Conservation (phyloP, 2,329 filamentous ascomycete species). For the Colletotrichum filicis region DNA sequence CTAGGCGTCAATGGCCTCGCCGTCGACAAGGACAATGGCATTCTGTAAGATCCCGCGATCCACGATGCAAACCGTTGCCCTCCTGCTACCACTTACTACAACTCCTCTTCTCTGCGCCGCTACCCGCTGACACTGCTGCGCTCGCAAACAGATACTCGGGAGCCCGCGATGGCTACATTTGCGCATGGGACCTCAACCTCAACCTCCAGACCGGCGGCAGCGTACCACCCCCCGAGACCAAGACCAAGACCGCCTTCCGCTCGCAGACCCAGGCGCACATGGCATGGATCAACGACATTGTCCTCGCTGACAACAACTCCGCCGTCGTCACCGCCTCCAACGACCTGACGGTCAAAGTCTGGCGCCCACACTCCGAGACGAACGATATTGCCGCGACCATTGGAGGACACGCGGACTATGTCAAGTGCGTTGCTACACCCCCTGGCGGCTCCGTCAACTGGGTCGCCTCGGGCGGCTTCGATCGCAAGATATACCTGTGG, state of each 20-base stretch:
- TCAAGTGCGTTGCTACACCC: conserved; percentile 91
- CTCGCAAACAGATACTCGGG: conserved; percentile 81
- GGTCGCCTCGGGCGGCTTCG: conserved; percentile 94
- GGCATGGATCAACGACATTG: conserved; percentile 96
- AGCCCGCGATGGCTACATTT: conserved; percentile 93
- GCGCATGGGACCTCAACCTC: conserved; percentile 91
- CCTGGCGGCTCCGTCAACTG: conserved; percentile 72
- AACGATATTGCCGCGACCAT: conserved; percentile 78
- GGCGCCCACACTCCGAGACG: conserved; percentile 75
- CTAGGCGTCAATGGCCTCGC: conserved; percentile 95
- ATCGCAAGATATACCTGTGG: conserved; percentile 93
- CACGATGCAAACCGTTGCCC: neutral
- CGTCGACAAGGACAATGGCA: conserved; percentile 83
- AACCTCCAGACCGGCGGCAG: conserved; percentile 59
- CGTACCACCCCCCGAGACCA: conserved; percentile 44
- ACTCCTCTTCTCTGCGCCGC: neutral
- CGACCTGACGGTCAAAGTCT: conserved; percentile 93
- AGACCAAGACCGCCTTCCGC: conserved; percentile 63
- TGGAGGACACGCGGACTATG: conserved; percentile 94
- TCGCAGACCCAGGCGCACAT: conserved; percentile 81
- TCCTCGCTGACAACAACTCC: conserved; percentile 79
- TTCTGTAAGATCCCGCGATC: conserved; percentile 73
- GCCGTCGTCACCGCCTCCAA: conserved; percentile 90
- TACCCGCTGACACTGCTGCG: neutral
- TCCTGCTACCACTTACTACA: conserved; percentile 22